A percentile compares a stretch with the other conserved stretches of the same genome.
Evolutionary conservation across 2,329 filamentous ascomycete species (phyloP).

Genomic region (Colletotrichum sp.): DNA sequence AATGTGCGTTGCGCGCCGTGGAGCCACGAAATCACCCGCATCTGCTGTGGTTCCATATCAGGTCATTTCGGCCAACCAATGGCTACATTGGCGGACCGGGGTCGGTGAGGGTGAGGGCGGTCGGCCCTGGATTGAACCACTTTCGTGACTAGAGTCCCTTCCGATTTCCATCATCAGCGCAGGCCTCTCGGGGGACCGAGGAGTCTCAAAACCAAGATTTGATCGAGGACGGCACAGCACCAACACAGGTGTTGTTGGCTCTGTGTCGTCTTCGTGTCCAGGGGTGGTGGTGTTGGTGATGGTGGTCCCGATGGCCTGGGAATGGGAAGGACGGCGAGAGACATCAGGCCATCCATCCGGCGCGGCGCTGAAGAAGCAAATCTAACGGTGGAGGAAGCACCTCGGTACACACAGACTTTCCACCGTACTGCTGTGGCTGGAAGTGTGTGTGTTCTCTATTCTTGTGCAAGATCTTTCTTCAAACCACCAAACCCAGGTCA

Average conservation of each 20-base stretch:
- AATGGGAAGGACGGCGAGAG: background rate
- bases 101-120: background rate
- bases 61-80: constrained; percentile 15
- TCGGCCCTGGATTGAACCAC: background rate
- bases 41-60: constrained; percentile 7
- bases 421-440: background rate
- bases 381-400: background rate
- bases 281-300: background rate
- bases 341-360: constrained; percentile 1
- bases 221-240: background rate
- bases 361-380: background rate
- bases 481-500: background rate
- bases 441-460: background rate
- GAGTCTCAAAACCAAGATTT: background rate
- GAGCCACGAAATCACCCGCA: constrained; percentile 9
- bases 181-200: background rate
- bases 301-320: background rate
- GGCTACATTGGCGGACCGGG: constrained; percentile 6
- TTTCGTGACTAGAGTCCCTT: background rate
- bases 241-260: background rate
- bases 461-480: background rate
- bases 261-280: background rate
- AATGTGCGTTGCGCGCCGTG: background rate
- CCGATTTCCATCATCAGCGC: background rate
- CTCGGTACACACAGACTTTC: background rate